Base-by-base conservation (phyloP, 257 asterid genomes). In the Ehretia macrophylla region DNA sequence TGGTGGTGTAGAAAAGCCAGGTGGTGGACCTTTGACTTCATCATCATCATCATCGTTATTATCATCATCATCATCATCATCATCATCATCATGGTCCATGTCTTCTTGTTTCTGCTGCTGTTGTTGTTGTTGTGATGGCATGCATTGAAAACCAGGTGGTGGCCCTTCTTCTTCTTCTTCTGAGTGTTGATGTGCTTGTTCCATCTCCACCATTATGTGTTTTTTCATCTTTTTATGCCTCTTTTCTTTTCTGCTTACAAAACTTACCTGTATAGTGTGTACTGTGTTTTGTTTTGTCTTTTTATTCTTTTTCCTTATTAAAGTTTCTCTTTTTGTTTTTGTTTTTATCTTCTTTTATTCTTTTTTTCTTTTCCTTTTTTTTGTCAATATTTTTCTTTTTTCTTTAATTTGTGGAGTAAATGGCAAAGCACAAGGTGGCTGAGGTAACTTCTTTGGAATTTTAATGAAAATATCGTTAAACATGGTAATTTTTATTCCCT, bases 11-110 rank as follows among this genome's bases (percentile, higher is more conserved):
- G 75, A 59, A 64, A 86, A 90, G 22, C 96, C 96, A 51, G 96
- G 96, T 18, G 98, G 96, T 4, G 95, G 95, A 16, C 96, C 98
- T 1, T 82, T 81, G 32, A 66, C 75, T 11, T 78, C 89, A 3
- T 74, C 83, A 0, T 77, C 88, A 1, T 77, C 78, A 0, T 68
- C 80, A 5, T 68, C 73, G 0, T 58, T 75, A 14, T 51, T 77
- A 3, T 32, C 78, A 0, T 20, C 68, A n/a, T n/a, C 77, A 65
- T 68, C 63, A 44, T 59, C 32, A 18, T 47, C 22, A 12, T 58
- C 58, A 17, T 46, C 23, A 10, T 48, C 62, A 1, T 63, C 58
- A 8, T 63, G 57, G 32, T 20, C 5, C 5, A 51, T 55, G 13
- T 16, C 50, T 21, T 47, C 42, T 46, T n/a, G 4, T 11, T 17